Percentiles rank a stretch among this genome's conserved stretches.
Evolutionary conservation across 1,139 yeast species (phyloP).

Genomic region (Zygoascus hellenicus): DNA sequence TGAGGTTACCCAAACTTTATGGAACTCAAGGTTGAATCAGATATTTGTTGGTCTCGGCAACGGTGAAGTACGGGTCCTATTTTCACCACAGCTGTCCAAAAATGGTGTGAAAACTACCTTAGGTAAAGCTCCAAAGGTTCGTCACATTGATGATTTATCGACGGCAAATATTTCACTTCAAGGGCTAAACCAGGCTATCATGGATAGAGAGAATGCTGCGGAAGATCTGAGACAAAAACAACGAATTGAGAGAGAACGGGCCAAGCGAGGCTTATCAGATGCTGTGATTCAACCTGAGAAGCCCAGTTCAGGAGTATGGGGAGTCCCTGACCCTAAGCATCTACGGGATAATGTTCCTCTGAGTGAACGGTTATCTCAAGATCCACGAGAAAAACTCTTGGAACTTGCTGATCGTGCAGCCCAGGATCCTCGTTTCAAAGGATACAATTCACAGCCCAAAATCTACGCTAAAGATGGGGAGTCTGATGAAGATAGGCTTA

Average conservation of each 20-base stretch:
- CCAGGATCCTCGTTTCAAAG: slow-evolving; percentile 22
- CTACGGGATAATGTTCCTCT: slow-evolving; percentile 21
- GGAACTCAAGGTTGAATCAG: slow-evolving; percentile 33
- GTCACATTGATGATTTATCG: slow-evolving; percentile 35
- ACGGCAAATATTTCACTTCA: slow-evolving; percentile 31
- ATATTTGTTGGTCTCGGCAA: slow-evolving; percentile 34
- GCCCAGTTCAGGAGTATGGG: slow-evolving; percentile 23
- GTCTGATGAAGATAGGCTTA: slow-evolving; percentile 7
- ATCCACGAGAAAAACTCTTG: slow-evolving; percentile 36
- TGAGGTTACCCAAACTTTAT: slow-evolving; percentile 27
- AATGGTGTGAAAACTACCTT: slow-evolving; percentile 35
- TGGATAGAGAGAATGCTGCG: slow-evolving; percentile 13
- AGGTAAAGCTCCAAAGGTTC: slow-evolving; percentile 33
- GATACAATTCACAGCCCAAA: slow-evolving; percentile 4
- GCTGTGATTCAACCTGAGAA: slow-evolving; percentile 13
- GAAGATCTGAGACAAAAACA: slow-evolving; percentile 13
- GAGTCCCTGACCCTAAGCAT: slow-evolving; percentile 24
- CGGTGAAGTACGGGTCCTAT: slow-evolving; percentile 33
- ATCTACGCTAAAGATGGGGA: slow-evolving; percentile 13
- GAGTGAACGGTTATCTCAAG: slow-evolving; percentile 25
- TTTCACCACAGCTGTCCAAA: slow-evolving; percentile 32
- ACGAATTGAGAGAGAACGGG: slow-evolving; percentile 12
- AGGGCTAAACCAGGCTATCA: slow-evolving; percentile 26
- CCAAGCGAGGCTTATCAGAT: slow-evolving; percentile 7
- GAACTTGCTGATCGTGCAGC: slow-evolving; percentile 32